A percentile compares a stretch with the other conserved stretches of the same genome.
phyloP scores from a whole-genome alignment of 441 rosid species.

The Brassica hybrid region DNA sequence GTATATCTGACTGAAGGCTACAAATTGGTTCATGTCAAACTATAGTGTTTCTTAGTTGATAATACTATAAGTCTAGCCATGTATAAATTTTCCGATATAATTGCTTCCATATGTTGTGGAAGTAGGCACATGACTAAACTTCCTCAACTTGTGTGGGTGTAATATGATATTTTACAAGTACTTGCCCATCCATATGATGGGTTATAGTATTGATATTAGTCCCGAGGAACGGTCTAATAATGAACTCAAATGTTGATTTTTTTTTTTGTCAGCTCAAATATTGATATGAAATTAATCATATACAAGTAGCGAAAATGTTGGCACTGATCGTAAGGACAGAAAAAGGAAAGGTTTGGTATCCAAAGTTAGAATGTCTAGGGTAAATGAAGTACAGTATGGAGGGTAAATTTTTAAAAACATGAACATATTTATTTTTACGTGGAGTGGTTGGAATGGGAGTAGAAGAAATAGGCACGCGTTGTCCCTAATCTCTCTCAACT shows the following conservation, averaged over 20 bases:
- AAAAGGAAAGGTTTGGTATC: neutral
- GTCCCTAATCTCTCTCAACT: conserved; percentile 42
- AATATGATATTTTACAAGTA: neutral
- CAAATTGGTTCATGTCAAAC: neutral
- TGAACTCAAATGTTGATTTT: conserved; percentile 10
- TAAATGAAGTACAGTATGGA: conserved; percentile 12
- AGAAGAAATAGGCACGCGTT: conserved; percentile 38
- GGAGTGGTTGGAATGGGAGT: conserved; percentile 45
- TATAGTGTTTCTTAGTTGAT: neutral
- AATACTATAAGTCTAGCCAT: neutral
- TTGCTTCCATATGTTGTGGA: neutral
- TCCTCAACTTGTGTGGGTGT: neutral
- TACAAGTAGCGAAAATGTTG: neutral
- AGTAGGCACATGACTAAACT: neutral
- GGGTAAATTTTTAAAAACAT: neutral
- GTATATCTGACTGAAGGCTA: neutral
- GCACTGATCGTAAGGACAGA: conserved; percentile 11
- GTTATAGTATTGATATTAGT: neutral
- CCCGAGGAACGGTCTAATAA: neutral
- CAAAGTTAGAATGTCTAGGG: conserved; percentile 5
- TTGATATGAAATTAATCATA: neutral
- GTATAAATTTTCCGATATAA: neutral
- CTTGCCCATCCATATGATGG: conserved; percentile 9
- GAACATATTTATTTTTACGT: conserved; percentile 28
- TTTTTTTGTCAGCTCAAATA: too few species aligned